Evolutionary conservation across 2,329 filamentous ascomycete genomes (phyloP), one percentile per base, ranked within the genome.

Genomic region (Bipolaris cookei): DNA sequence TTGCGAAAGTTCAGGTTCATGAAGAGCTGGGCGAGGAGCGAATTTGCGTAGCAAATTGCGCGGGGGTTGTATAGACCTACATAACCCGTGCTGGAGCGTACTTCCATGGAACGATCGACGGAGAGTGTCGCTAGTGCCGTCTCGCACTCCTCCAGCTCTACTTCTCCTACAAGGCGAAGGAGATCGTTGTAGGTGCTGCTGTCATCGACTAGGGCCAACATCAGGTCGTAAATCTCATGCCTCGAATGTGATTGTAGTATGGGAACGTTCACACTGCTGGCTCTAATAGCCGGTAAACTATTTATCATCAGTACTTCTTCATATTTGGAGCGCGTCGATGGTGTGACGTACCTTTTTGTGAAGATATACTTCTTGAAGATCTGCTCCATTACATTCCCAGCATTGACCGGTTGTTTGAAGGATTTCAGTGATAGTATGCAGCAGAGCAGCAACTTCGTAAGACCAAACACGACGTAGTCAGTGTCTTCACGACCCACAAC

Each of bases 1-100:
- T 86, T 83, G 16, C 95, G 88, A 69, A 99, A 98, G 6, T 87
- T 84, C 14, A 90, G 79, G 71, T 99, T 98, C 92, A 97, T 98
- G 80, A 94, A 99, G 0, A 99, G 85, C 72, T 99, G 95, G 0
- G 92, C 94, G 59, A 98, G 84, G 0, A 99, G 81, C 0, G 95
- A 98, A 74, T 99, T 99, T 72, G 98, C 84, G 73, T 99, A 99
- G 77, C 95, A 99, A 0, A 96, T 98, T 72, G 97, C 97, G 8
- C 92, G 95, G 14, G 97, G 83, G 69, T 99, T 99, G 54, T 85
- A 85, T n/a, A 99, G 78, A 1, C 95, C 95, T n/a, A 90, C 87
- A 72, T 96, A 96, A 18, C 92, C 92, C 61, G 90, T 90, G 1
- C 85, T 78, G 1, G 91, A 87, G 60, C 92, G 87, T n/a, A 96